Conservation (phyloP, 1,284 basidiomycete species). For the Ganoderma leucocontextum region DNA sequence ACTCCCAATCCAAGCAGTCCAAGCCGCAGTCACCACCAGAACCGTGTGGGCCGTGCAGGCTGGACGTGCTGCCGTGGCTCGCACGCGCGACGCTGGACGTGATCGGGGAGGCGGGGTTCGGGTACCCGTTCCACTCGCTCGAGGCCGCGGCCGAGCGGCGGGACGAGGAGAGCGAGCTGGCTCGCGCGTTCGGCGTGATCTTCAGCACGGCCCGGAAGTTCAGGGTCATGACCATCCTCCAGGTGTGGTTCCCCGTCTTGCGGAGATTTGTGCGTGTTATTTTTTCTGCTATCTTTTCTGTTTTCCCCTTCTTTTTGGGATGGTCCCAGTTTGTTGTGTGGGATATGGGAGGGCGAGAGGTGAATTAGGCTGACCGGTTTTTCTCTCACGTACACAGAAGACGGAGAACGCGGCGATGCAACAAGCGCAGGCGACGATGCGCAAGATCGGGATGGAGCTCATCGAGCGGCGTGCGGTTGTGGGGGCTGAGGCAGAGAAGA, state of each 20-base stretch:
- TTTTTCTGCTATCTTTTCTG: neutral
- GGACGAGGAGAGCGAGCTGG: conserved; percentile 59
- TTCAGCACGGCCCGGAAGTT: conserved; percentile 61
- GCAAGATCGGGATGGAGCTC: conserved; percentile 61
- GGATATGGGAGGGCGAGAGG: neutral
- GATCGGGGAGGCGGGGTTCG: conserved; percentile 76
- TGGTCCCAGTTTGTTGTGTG: no score
- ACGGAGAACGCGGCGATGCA: conserved; percentile 52
- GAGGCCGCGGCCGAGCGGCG: conserved; percentile 37
- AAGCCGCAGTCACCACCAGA: neutral
- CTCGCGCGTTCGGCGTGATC: conserved; percentile 61
- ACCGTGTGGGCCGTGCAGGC: conserved; percentile 24
- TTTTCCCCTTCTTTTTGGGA: no score
- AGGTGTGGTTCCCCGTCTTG: conserved; percentile 67
- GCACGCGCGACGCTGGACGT: conserved; percentile 74
- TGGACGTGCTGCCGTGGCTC: conserved; percentile 71
- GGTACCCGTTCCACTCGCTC: conserved; percentile 67
- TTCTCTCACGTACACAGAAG: conserved; percentile 35
- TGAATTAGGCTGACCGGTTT: conserved; percentile 17
- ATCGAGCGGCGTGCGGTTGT: conserved; percentile 53
- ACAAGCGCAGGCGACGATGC: conserved; percentile 57
- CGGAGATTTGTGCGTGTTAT: conserved; percentile 58
- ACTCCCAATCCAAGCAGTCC: neutral
- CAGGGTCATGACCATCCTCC: conserved; percentile 61
- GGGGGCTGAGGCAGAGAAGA: conserved; percentile 25